Evolutionary conservation across 2,329 filamentous ascomycete species (phyloP).

Genomic region (Aspergillus pseudotamarii): DNA sequence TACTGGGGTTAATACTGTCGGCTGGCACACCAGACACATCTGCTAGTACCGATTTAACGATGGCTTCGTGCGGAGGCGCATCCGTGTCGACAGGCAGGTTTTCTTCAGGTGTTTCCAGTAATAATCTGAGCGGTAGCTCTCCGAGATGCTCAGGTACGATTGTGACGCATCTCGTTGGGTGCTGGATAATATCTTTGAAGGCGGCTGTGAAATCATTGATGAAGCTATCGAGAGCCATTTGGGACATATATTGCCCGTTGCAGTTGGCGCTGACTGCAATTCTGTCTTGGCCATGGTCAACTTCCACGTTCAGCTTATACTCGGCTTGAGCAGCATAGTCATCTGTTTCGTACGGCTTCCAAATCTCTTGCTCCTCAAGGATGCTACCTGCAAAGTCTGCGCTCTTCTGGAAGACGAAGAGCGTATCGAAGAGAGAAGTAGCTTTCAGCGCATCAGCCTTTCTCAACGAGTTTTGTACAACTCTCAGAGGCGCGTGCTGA

Average conservation of each 20-base stretch:
- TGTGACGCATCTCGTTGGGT: constrained; percentile 27
- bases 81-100: neutral
- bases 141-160: constrained; percentile 25
- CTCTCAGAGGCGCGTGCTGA: constrained; percentile 55
- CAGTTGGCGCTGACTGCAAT: constrained; percentile 26
- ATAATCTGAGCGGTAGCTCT: constrained; percentile 24
- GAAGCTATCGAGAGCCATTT: constrained; percentile 21
- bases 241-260: constrained; percentile 26
- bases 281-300: constrained; percentile 28
- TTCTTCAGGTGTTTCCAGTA: neutral
- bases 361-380: constrained; percentile 24
- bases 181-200: constrained; percentile 32
- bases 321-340: constrained; percentile 28
- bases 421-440: constrained; percentile 48
- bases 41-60: constrained; percentile 26
- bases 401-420: constrained; percentile 57
- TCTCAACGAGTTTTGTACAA: constrained; percentile 52
- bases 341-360: constrained; percentile 26
- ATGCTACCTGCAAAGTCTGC: constrained; percentile 17
- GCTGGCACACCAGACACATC: constrained; percentile 24
- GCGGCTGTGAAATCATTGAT: constrained; percentile 21
- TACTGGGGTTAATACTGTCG: constrained; percentile 25
- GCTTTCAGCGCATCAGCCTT: constrained; percentile 35
- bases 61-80: constrained; percentile 18
- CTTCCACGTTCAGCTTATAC: constrained; percentile 35